Evolutionary conservation across 371 early-diverging fungal genomes (phyloP), one percentile per base, ranked within the genome.

Genomic region (Fennellomyces sp.): DNA sequence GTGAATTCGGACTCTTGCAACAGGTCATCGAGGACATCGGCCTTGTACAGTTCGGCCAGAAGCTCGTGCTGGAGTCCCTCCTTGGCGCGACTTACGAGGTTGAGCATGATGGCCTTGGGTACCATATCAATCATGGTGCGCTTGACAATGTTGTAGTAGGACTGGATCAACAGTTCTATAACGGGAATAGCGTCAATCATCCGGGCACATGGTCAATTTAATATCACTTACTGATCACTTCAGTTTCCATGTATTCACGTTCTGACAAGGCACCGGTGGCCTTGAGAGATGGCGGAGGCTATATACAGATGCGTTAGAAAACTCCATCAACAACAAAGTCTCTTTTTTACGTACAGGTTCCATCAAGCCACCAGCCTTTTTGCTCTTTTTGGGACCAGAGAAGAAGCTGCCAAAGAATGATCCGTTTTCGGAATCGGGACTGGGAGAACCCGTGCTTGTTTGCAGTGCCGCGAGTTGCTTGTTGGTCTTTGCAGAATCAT

Each of bases 91-190:
- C 78, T 82, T 3, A 99, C 99, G 36, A 99, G 83, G 75, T 98
- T 97, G 29, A 94, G 84, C 97, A 99, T 99, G 63, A 99, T 93
- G 7, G 99, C 96, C 72, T 99, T 99, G 51, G 99, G 99, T 1
- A 99, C 95, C 82, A 98, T 92, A 69, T 99, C 99, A 52, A 97
- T 87, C 60, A 97, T 89, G 3, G 97, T 99, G 53, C 97, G 91
- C 84, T 99, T 99, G 48, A 98, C 96, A 74, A 99, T 97, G 68
- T 94, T 92, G 73, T 90, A 98, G 82, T 99, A 99, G 2, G 96
- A 96, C 63, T 89, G 86, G 51, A 99, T 93, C 63, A 98, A 85
- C 41, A 98, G 86, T 78, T 98, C 87, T 87, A 59, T 12, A 61
- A 38, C 75, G 27, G 5, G 47, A 52, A 38, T n/a, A 61, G 17